phyloP scores from a whole-genome alignment of 208 protist genomes.

The Acanthamoeba royreba region DNA sequence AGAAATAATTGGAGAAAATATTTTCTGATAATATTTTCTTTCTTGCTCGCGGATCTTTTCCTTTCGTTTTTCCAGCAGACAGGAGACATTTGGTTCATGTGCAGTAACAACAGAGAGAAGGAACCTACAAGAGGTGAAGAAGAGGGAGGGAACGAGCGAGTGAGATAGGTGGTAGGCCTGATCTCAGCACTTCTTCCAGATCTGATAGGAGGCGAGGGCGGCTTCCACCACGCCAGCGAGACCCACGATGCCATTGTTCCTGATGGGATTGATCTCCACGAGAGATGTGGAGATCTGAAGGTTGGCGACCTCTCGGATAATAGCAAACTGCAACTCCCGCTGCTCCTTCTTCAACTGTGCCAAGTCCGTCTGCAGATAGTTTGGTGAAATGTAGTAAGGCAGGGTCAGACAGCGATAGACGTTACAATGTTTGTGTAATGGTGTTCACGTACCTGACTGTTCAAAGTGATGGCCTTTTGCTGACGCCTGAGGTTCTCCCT shows the following conservation, averaged over 20 bases:
- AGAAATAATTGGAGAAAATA: background rate
- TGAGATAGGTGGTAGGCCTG: no score
- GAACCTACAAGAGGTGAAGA: background rate
- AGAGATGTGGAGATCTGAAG: background rate
- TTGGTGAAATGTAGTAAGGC: no score
- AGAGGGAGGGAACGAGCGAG: background rate
- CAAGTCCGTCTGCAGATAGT: background rate
- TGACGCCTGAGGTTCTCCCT: background rate
- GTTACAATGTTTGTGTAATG: no score
- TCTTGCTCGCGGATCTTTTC: no score
- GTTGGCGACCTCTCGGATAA: background rate
- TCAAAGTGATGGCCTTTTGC: background rate
- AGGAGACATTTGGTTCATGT: background rate
- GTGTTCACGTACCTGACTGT: background rate
- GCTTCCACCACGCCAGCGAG: background rate
- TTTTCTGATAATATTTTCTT: no score
- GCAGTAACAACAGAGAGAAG: background rate
- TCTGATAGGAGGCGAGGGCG: background rate
- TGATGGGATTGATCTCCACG: slow-evolving; percentile 5
- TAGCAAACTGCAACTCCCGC: background rate
- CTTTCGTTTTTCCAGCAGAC: no score
- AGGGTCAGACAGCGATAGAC: no score
- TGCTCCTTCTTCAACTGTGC: background rate
- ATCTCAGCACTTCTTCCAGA: background rate
- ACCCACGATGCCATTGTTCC: background rate